Conservation (phyloP, 768 basidiomycete genomes). For the Neoboletus magnificus region DNA sequence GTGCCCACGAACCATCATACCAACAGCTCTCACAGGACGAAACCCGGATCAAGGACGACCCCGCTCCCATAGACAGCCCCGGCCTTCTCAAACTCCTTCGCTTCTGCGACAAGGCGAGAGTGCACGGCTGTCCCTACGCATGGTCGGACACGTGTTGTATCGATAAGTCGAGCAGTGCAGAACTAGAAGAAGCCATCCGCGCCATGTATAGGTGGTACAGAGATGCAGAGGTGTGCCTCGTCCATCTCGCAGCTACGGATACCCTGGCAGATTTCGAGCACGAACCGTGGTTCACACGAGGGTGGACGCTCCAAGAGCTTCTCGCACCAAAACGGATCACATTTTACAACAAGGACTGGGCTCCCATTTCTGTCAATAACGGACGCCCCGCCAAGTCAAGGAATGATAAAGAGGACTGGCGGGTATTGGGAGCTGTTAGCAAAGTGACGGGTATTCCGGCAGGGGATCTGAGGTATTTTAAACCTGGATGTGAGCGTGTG, state of each 20-base stretch:
- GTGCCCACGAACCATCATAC: constrained; percentile 4
- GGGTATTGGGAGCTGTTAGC: background rate
- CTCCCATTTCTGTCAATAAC: background rate
- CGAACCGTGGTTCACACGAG: constrained; percentile 11
- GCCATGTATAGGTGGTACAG: constrained; percentile 12
- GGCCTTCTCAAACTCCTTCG: constrained; percentile 3
- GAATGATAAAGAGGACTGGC: constrained; percentile 10
- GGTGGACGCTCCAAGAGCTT: constrained; percentile 14
- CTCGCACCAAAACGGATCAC: constrained; percentile 3
- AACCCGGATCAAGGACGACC: background rate
- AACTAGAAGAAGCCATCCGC: constrained; percentile 10
- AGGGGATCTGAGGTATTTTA: constrained; percentile 6
- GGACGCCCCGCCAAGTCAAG: background rate
- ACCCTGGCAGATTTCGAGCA: constrained; percentile 3
- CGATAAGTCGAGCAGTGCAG: constrained; percentile 14
- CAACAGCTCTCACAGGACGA: constrained; percentile 1
- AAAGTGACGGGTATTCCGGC: constrained; percentile 1
- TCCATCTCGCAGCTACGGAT: constrained; percentile 5
- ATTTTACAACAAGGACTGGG: constrained; percentile 7
- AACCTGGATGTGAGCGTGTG: constrained; percentile 5
- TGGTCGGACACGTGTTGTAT: constrained; percentile 16
- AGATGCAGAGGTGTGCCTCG: constrained; percentile 4
- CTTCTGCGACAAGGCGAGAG: constrained; percentile 7
- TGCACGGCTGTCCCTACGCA: constrained; percentile 7
- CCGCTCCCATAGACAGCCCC: background rate